Evolutionary conservation across 2,329 filamentous ascomycete genomes (phyloP).

Genomic region (Ophiocordyceps camponoti-floridani): DNA sequence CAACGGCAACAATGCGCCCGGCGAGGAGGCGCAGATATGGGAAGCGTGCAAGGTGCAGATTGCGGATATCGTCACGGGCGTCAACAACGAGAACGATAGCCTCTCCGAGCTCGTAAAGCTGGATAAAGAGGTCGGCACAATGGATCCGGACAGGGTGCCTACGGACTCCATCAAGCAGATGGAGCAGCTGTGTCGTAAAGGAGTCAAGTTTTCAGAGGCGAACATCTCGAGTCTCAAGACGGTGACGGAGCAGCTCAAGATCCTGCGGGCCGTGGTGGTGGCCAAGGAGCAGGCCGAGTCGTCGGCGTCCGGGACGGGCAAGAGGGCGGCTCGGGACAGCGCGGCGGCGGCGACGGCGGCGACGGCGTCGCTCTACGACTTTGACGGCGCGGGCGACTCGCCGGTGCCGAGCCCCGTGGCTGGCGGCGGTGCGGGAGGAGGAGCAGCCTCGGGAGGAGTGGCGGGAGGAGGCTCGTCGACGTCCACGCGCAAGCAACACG

Average conservation of each 20-base stretch:
- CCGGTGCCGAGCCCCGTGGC: conserved; percentile 25
- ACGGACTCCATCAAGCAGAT: conserved; percentile 20
- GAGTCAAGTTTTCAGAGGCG: conserved; percentile 21
- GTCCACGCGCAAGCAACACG: conserved; percentile 1
- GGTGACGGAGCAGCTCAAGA: conserved; percentile 23
- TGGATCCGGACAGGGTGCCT: conserved; percentile 19
- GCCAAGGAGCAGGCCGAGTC: conserved; percentile 22
- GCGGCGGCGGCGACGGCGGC: conserved; percentile 6
- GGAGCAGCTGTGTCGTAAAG: conserved; percentile 23
- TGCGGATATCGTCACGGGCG: conserved; percentile 18
- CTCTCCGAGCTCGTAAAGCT: conserved; percentile 19
- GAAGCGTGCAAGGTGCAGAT: conserved; percentile 20
- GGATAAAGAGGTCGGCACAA: conserved; percentile 21
- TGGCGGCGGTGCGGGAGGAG: conserved; percentile 3
- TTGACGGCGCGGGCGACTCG: conserved; percentile 25
- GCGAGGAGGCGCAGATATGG: conserved; percentile 26
- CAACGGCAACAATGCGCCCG: conserved; percentile 19
- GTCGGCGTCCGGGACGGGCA: conserved; percentile 5
- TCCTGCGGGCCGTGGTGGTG: conserved; percentile 22
- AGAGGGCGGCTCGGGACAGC: conserved; percentile 7
- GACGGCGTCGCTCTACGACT: conserved; percentile 22
- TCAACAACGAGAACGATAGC: conserved; percentile 24
- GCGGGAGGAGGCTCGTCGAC: conserved; percentile 1
- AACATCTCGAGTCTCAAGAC: conserved; percentile 17
- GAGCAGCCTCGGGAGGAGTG: no score